A percentile compares a stretch with the other conserved stretches of the same genome.
phyloP scores from a whole-genome alignment of 176 grass and related monocot species.

The Luzula sylvatica region DNA sequence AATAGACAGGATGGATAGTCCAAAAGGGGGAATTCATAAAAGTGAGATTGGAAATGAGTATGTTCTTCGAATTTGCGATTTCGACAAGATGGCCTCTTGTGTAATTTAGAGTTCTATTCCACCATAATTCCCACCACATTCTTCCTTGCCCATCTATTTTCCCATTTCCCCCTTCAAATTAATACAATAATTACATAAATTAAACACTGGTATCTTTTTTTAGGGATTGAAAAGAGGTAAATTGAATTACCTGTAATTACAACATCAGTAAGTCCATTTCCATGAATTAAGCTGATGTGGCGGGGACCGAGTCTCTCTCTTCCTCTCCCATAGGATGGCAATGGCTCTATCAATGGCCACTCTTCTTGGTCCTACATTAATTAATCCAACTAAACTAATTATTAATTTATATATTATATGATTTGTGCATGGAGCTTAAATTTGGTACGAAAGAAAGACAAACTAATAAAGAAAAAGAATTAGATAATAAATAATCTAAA shows the following conservation, averaged over 20 bases:
- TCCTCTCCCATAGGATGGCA: slow-evolving; percentile 81
- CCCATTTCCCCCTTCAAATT: slow-evolving; percentile 61
- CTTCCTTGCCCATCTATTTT: slow-evolving; percentile 82
- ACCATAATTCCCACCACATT: slow-evolving; percentile 97
- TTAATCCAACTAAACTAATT: slow-evolving; percentile 17
- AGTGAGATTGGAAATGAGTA: slow-evolving; percentile 61
- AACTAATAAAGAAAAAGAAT: slow-evolving; percentile 2
- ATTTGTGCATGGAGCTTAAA: background rate
- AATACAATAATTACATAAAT: too few species aligned
- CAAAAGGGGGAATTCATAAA: slow-evolving; percentile 90
- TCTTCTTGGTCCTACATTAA: slow-evolving; percentile 53
- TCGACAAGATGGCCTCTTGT: slow-evolving; percentile 86
- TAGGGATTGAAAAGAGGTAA: background rate
- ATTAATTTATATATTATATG: slow-evolving; percentile 16
- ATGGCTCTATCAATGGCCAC: slow-evolving; percentile 70
- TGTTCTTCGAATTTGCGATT: slow-evolving; percentile 55
- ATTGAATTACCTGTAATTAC: slow-evolving; percentile 56
- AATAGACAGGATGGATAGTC: slow-evolving; percentile 91
- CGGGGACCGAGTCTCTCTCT: slow-evolving; percentile 69
- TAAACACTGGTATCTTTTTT: too few species aligned
- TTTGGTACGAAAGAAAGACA: too few species aligned
- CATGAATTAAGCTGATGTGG: slow-evolving; percentile 83
- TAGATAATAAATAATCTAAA: background rate
- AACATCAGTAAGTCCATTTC: slow-evolving; percentile 59
- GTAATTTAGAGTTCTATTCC: slow-evolving; percentile 70